phyloP scores from a whole-genome alignment of 2,329 filamentous ascomycete genomes.

The Penicillium italicum region DNA sequence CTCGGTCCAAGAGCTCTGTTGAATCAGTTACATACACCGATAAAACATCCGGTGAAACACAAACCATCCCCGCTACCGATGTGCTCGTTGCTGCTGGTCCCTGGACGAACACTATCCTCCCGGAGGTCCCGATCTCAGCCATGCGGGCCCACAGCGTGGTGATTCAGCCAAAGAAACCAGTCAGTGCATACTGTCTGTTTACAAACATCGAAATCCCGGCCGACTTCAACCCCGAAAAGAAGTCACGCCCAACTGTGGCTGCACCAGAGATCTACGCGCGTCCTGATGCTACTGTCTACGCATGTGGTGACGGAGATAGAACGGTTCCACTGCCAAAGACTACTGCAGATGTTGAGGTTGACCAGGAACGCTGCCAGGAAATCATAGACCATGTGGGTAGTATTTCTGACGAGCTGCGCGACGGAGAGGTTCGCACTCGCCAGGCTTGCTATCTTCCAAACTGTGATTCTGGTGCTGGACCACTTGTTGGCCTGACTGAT shows the following conservation, averaged over 20 bases:
- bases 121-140: conserved; percentile 55
- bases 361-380: conserved; percentile 75
- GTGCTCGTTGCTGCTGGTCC: conserved; percentile 60
- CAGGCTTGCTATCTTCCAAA: conserved; percentile 94
- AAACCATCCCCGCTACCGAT: conserved; percentile 56
- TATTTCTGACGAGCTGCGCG: conserved; percentile 56
- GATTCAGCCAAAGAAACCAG: conserved; percentile 53
- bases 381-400: conserved; percentile 71
- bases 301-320: conserved; percentile 84
- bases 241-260: conserved; percentile 58
- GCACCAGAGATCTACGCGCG: conserved; percentile 92
- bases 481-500: conserved; percentile 72
- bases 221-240: conserved; percentile 52
- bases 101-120: conserved; percentile 56
- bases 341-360: conserved; percentile 70
- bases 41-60: conserved; percentile 48
- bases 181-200: conserved; percentile 58
- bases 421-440: conserved; percentile 65
- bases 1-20: conserved; percentile 52
- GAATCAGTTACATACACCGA: conserved; percentile 61
- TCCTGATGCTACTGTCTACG: conserved; percentile 85
- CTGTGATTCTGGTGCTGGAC: conserved; percentile 60
- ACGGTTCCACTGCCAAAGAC: conserved; percentile 70
- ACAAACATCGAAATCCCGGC: conserved; percentile 74
- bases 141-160: conserved; percentile 63